phyloP scores from a whole-genome alignment of 2,329 filamentous ascomycete genomes.

The Rhynchosporium graminicola region DNA sequence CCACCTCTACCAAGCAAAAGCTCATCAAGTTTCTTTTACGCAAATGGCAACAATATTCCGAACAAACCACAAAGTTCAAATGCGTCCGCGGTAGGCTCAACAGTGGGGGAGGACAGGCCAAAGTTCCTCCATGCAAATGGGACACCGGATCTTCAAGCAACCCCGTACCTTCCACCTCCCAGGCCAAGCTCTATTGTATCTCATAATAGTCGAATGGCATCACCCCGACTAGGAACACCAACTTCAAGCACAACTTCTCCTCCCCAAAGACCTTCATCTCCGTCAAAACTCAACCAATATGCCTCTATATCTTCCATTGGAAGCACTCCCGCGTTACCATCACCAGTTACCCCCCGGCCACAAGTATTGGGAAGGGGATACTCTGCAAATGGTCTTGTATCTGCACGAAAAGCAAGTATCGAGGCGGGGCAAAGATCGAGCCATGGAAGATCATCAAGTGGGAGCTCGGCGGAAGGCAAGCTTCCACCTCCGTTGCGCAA shows the following conservation, averaged over 20 bases:
- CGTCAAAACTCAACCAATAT: conserved; percentile 47
- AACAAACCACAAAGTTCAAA: conserved; percentile 37
- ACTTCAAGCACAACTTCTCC: conserved; percentile 35
- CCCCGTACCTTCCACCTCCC: conserved; percentile 43
- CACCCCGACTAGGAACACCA: conserved; percentile 44
- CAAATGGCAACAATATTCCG: conserved; percentile 46
- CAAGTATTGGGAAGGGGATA: conserved; percentile 27
- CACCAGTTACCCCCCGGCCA: conserved; percentile 32
- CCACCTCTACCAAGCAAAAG: conserved; percentile 29
- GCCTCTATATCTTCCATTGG: conserved; percentile 31
- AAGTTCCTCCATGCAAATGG: conserved; percentile 80
- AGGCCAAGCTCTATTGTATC: conserved; percentile 51
- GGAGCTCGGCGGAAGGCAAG: conserved; percentile 31
- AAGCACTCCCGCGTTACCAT: conserved; percentile 30
- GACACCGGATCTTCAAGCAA: conserved; percentile 50
- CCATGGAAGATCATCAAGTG: conserved; percentile 37
- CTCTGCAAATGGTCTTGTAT: conserved; percentile 31
- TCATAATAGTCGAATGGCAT: conserved; percentile 46
- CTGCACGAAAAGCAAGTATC: conserved; percentile 30
- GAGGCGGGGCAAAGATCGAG: conserved; percentile 27
- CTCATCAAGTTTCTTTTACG: conserved; percentile 51
- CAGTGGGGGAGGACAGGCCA: conserved; percentile 42
- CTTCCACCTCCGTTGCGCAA: conserved; percentile 26
- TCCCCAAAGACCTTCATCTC: conserved; percentile 52
- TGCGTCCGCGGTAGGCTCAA: conserved; percentile 37